Evolutionary conservation across 2,329 filamentous ascomycete species (phyloP), one percentile per base, ranked within the genome.

Genomic region (Aureobasidium pullulans): DNA sequence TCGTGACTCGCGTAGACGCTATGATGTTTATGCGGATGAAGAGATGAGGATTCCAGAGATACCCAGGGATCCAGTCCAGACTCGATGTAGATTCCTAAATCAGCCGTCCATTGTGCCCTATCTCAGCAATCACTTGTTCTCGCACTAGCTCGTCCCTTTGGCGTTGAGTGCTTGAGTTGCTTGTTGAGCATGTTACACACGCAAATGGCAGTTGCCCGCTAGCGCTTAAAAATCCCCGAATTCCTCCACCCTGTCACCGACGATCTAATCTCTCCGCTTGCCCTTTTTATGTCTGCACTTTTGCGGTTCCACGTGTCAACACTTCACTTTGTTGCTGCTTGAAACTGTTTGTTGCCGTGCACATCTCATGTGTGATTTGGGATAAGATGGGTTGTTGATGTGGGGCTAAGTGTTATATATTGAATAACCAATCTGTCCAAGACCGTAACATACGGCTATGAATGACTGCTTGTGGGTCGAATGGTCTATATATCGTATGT

Each of bases 401-500:
- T 4, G 23, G 23, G 23, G 23, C 23, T 49, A 4, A 7, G 11
- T 10, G 16, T 36, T 52, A 52, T 19, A 1, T 23, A 10, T 16
- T 11, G 37, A 46, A 56, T 10, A 56, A 19, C 39, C 29, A 32
- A 29, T 29, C 13, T 11, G 31, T 36, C 43, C 43, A 48, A 11
- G 23, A 32, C 15, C 8, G 43, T 31, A 4, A 28, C 15, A 11
- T 6, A 37, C 32, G 15, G 9, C 11, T 48, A 11, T 23, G 9
- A 13, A 63, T 59, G n/a, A 40, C 57, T n/a, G 63, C 62, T 28
- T 8, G 34, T 9, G 44, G 57, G 34, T 65, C 48, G 34, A 65
- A 67, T 2, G 65, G 62, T 9, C 63, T 61, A 37, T 65, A 64
- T 6, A 62, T 23, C 2, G 43, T 60, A 8, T 50, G 34, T 52